phyloP scores from a whole-genome alignment of 2,329 filamentous ascomycete genomes.

The Ilyonectria mors-panacis region DNA sequence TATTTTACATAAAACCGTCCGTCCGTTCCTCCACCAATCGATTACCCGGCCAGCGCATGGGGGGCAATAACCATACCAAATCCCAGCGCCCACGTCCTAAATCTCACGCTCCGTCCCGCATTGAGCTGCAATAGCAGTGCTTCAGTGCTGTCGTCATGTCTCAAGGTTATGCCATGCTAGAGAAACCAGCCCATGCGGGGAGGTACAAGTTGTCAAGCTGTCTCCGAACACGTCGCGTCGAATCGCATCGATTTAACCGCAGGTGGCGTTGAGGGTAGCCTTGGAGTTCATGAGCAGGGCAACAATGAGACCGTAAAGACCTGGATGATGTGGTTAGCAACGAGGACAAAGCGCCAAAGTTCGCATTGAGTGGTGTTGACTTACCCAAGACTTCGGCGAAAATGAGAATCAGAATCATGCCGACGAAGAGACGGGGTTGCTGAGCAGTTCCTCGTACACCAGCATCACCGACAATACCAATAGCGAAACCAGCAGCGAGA shows the following conservation, averaged over 20 bases:
- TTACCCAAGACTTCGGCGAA: constrained; percentile 98
- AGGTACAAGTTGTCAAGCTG: constrained; percentile 56
- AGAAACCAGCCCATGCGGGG: constrained; percentile 46
- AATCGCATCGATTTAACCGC: constrained; percentile 58
- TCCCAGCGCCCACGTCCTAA: constrained; percentile 42
- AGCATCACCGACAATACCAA: constrained; percentile 90
- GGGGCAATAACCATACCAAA: constrained; percentile 41
- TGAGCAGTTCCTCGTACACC: constrained; percentile 90
- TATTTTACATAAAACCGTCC: constrained; percentile 64
- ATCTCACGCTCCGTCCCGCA: constrained; percentile 37
- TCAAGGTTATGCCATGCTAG: constrained; percentile 42
- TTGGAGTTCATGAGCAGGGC: constrained; percentile 99
- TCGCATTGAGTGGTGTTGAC: constrained; percentile 51
- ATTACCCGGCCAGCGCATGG: constrained; percentile 46
- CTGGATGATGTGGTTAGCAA: constrained; percentile 61
- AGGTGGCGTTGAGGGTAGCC: constrained; percentile 75
- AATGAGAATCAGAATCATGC: constrained; percentile 99
- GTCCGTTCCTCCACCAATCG: constrained; percentile 43
- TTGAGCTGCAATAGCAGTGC: constrained; percentile 39
- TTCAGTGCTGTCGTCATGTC: constrained; percentile 45
- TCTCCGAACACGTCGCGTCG: constrained; percentile 35
- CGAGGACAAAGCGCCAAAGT: constrained; percentile 21
- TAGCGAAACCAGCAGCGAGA: constrained; percentile 88
- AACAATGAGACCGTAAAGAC: constrained; percentile 99
- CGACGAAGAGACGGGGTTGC: constrained; percentile 90